Evolutionary conservation across 2,329 filamentous ascomycete genomes (phyloP).

Genomic region (Epichloe gansuensis): DNA sequence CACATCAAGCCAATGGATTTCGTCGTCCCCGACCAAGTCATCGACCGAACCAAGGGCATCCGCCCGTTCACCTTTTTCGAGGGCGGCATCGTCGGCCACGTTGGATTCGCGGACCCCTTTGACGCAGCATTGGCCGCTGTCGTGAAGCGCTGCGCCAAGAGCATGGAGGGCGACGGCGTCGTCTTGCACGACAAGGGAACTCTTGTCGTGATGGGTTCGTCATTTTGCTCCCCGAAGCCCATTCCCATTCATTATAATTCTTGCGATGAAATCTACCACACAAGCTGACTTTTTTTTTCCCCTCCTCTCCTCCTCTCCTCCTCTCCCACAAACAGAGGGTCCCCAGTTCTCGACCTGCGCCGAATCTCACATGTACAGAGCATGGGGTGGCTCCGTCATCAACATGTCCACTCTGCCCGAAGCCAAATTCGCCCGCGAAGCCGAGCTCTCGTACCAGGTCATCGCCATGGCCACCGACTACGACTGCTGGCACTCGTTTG

Average conservation of each 20-base stretch:
- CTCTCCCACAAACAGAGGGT: slow-evolving; percentile 51
- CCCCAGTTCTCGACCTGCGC: slow-evolving; percentile 95
- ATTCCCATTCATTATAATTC: not conserved
- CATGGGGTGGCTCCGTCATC: slow-evolving; percentile 88
- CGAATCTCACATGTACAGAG: slow-evolving; percentile 88
- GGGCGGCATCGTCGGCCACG: slow-evolving; percentile 80
- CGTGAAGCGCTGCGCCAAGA: slow-evolving; percentile 61
- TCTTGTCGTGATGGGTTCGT: slow-evolving; percentile 79
- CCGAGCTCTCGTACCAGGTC: slow-evolving; percentile 94
- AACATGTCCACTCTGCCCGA: slow-evolving; percentile 97
- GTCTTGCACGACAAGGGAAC: slow-evolving; percentile 73
- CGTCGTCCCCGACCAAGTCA: slow-evolving; percentile 89
- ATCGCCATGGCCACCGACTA: slow-evolving; percentile 99
- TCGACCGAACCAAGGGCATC: slow-evolving; percentile 92
- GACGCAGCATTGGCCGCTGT: slow-evolving; percentile 65
- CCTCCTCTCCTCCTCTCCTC: not conserved
- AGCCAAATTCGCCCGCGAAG: slow-evolving; percentile 89
- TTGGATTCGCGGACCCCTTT: slow-evolving; percentile 93
- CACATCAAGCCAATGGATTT: slow-evolving; percentile 94
- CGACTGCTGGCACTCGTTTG: slow-evolving; percentile 85
- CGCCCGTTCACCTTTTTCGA: slow-evolving; percentile 95
- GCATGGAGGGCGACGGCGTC: slow-evolving; percentile 72
- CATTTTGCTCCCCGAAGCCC: not conserved
- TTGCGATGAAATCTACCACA: too few species aligned
- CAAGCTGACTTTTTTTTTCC: not conserved